phyloP scores from a whole-genome alignment of 1,284 basidiomycete species.

The Moniliella sp. region DNA sequence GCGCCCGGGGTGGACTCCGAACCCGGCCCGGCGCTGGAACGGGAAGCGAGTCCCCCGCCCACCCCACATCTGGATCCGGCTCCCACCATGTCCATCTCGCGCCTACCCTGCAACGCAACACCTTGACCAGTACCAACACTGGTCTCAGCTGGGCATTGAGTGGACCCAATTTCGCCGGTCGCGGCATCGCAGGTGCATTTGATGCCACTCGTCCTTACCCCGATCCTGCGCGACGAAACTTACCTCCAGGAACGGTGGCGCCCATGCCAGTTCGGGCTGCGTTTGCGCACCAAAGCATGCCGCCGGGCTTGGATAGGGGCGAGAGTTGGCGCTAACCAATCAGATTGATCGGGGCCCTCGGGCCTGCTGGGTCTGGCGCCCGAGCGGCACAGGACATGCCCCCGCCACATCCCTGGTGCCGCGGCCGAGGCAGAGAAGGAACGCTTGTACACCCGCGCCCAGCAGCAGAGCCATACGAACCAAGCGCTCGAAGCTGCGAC shows the following conservation, averaged over 20 bases:
- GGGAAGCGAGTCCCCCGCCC: not conserved
- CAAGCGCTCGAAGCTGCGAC: constrained; percentile 2
- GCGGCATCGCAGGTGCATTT: no score
- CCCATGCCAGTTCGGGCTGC: no score
- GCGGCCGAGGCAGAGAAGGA: not conserved
- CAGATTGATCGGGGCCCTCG: no score
- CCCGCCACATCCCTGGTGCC: not conserved
- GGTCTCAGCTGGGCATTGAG: not conserved
- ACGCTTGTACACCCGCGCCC: not conserved
- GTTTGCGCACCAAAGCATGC: no score
- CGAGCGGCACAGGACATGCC: not conserved
- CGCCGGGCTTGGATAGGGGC: no score
- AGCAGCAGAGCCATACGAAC: not conserved
- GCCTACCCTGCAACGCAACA: not conserved
- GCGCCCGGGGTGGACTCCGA: constrained; percentile 1
- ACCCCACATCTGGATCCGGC: not conserved
- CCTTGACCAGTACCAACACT: not conserved
- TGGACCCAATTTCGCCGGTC: no score
- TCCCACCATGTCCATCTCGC: not conserved
- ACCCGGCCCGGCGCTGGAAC: not conserved
- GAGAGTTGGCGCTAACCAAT: no score
- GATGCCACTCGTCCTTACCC: no score
- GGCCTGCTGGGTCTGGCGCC: not conserved
- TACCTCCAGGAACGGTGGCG: no score
- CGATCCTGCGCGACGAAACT: no score